These are phyloP conservation scores for Jimgerdemannia flammicorona DNA, from an alignment of 192 early-diverging fungal species.

Conservation along the genomic window DNA sequence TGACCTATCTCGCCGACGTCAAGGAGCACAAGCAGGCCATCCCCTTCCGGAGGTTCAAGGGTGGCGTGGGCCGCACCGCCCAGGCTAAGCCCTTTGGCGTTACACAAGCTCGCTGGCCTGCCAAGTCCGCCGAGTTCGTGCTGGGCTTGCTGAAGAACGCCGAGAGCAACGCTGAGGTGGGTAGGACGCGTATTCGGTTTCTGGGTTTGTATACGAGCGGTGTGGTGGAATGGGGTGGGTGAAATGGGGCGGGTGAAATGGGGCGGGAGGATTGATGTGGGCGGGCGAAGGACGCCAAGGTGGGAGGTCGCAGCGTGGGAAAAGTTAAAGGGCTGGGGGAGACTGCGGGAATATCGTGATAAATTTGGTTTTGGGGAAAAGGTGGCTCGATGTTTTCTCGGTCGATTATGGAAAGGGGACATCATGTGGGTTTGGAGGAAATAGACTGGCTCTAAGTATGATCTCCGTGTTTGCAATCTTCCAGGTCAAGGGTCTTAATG, in stretches of 20 bases:
- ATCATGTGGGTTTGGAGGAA: neutral
- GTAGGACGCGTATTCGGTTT: neutral
- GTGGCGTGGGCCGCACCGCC: slow-evolving; percentile 94
- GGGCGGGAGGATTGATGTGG: neutral
- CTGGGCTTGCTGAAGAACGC: slow-evolving; percentile 95
- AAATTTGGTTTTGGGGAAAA: too few species aligned
- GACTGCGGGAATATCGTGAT: too few species aligned
- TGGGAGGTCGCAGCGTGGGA: too few species aligned
- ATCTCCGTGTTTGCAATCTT: neutral
- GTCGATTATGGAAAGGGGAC: neutral
- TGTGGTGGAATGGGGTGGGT: neutral
- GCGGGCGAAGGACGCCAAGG: too few species aligned
- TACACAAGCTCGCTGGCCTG: slow-evolving; percentile 95
- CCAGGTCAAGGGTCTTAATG: slow-evolving; percentile 85
- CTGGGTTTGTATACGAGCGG: neutral
- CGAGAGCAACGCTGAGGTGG: slow-evolving; percentile 93
- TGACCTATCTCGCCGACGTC: slow-evolving; percentile 89
- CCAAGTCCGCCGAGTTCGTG: slow-evolving; percentile 93
- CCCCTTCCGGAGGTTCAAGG: slow-evolving; percentile 96
- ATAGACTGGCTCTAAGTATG: neutral
- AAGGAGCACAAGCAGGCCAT: slow-evolving; percentile 96
- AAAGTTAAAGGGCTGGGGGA: too few species aligned
- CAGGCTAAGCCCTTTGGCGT: slow-evolving; percentile 94
- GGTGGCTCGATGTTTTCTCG: too few species aligned
- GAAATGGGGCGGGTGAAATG: neutral